Evolutionary conservation across 129 eudicot species (phyloP).

Genomic region (Ambrosia trifida): DNA sequence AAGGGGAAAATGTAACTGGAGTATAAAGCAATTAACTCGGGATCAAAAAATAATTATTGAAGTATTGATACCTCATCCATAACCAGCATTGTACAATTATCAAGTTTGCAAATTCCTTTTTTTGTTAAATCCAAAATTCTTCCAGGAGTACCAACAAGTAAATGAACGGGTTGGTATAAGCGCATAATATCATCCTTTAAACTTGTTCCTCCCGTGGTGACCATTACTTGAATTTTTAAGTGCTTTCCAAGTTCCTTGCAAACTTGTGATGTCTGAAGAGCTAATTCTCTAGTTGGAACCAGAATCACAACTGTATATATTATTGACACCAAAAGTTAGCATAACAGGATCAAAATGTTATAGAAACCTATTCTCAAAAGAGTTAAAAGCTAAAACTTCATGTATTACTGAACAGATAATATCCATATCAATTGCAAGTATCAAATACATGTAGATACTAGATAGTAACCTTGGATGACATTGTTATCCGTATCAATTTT

Average conservation of each 20-base stretch:
- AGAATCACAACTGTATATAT: constrained; percentile 59
- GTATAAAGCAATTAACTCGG: too few relatives aligned
- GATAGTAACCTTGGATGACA: constrained; percentile 53
- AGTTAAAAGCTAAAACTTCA: neutral
- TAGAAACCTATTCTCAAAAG: constrained; percentile 16
- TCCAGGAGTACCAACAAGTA: constrained; percentile 81
- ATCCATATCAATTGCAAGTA: neutral
- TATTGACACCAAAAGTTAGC: constrained; percentile 10
- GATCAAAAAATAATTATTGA: too few relatives aligned
- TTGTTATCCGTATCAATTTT: constrained; percentile 62
- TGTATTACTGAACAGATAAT: constrained; percentile 4
- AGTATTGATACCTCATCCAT: constrained; percentile 64
- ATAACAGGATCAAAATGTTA: neutral
- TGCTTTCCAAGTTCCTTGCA: constrained; percentile 80
- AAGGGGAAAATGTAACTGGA: neutral
- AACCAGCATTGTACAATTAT: constrained; percentile 64
- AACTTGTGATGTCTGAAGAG: constrained; percentile 79
- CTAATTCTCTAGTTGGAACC: constrained; percentile 70
- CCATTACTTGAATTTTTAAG: constrained; percentile 71
- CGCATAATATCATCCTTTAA: constrained; percentile 81
- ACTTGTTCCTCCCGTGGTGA: constrained; percentile 80
- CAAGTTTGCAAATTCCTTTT: constrained; percentile 54
- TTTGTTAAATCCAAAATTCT: constrained; percentile 71
- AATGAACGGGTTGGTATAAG: constrained; percentile 73
- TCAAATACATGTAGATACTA: neutral